Evolutionary conservation across 1,284 basidiomycete species (phyloP).

Genomic region (Trichosporon sp.): DNA sequence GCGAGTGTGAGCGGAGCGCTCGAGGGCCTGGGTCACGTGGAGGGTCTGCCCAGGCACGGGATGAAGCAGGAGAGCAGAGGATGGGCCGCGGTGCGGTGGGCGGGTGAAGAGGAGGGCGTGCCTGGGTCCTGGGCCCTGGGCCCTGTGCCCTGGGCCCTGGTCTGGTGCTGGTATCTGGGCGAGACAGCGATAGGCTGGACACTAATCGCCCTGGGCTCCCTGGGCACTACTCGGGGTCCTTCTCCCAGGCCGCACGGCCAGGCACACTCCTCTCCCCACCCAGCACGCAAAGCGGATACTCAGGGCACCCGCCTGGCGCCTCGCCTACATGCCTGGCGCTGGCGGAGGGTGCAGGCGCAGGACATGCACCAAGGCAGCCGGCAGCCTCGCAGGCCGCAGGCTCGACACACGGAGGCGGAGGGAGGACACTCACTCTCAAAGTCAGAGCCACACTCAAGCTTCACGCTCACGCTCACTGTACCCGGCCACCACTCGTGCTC

Average conservation of each 20-base stretch:
- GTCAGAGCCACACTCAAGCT: too few species aligned
- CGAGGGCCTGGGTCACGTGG: neutral
- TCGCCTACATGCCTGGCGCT: too few species aligned
- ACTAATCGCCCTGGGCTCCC: neutral
- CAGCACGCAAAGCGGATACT: too few species aligned
- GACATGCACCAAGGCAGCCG: neutral
- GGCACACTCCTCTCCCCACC: neutral
- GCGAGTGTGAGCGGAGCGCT: neutral
- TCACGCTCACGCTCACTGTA: too few species aligned
- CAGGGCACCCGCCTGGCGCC: too few species aligned
- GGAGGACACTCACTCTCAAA: neutral
- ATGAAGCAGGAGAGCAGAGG: neutral
- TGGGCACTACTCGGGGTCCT: neutral
- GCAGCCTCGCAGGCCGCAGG: too few species aligned
- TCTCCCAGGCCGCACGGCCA: neutral
- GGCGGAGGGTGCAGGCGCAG: too few species aligned
- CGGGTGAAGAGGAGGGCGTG: too few species aligned
- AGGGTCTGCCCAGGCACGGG: neutral
- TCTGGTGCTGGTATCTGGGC: neutral
- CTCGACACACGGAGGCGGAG: too few species aligned
- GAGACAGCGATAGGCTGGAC: neutral
- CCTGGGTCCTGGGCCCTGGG: too few species aligned
- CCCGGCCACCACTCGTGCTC: too few species aligned
- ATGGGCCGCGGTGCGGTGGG: too few species aligned
- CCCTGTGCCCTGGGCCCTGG: neutral